These are phyloP conservation scores for Pseudopyricularia cyperi DNA, from an alignment of 2,329 filamentous ascomycete species.

Conservation along the genomic window DNA sequence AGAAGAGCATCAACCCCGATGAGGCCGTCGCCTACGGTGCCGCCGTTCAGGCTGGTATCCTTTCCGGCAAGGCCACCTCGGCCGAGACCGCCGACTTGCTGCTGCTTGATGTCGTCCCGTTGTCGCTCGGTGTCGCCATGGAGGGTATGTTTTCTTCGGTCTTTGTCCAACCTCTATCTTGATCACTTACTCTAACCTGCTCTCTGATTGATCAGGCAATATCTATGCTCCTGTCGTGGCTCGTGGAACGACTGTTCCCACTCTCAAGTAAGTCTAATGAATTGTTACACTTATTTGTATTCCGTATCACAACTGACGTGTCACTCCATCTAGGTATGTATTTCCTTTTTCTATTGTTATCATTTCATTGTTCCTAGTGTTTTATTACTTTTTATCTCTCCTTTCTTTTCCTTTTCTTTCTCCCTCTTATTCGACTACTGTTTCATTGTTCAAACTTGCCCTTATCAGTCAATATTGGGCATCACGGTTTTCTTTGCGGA, in stretches of 20 bases:
- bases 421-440: too few relatives aligned
- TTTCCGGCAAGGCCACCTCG: slow-evolving; percentile 94
- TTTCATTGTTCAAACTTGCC: too few relatives aligned
- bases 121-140: slow-evolving; percentile 98
- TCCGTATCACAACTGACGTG: too few relatives aligned
- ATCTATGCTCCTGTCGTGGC: slow-evolving; percentile 92
- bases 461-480: too few relatives aligned
- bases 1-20: slow-evolving; percentile 99
- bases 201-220: slow-evolving; percentile 48
- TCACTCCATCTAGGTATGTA: too few relatives aligned
- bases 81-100: slow-evolving; percentile 91
- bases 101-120: slow-evolving; percentile 88
- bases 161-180: not conserved
- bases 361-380: too few relatives aligned
- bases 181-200: not conserved
- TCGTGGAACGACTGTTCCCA: slow-evolving; percentile 64
- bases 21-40: slow-evolving; percentile 99
- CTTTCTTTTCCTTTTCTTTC: too few relatives aligned
- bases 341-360: too few relatives aligned
- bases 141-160: slow-evolving; percentile 38
- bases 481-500: too few relatives aligned
- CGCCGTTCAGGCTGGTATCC: slow-evolving; percentile 95
- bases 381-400: too few relatives aligned
- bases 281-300: too few relatives aligned
- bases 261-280: slow-evolving; percentile 54